Percentiles rank a stretch among this genome's conserved stretches.
Evolutionary conservation across 139 green algal species (phyloP).

Genomic region (Micromonas pusilla): DNA sequence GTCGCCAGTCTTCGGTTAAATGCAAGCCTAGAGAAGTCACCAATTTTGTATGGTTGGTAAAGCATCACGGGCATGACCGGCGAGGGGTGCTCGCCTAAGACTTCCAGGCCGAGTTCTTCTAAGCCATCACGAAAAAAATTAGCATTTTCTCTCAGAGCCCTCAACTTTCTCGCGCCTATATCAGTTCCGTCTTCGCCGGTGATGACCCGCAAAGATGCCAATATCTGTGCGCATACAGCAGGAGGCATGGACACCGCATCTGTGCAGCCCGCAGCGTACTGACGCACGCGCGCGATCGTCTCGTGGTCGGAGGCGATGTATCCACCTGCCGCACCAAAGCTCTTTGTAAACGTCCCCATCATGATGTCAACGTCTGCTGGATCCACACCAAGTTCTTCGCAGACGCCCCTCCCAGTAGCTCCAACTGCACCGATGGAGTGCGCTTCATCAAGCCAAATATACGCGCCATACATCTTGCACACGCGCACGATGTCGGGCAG

Average conservation of each 20-base stretch:
- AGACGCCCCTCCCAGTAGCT: slow-evolving; percentile 62
- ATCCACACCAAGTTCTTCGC: slow-evolving; percentile 84
- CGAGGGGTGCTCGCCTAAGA: slow-evolving; percentile 89
- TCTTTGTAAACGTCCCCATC: slow-evolving; percentile 99
- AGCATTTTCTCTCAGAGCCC: slow-evolving; percentile 77
- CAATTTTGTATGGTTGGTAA: slow-evolving; percentile 79
- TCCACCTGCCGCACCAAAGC: slow-evolving; percentile 90
- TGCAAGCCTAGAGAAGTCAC: slow-evolving; percentile 62
- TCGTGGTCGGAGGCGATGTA: slow-evolving; percentile 50
- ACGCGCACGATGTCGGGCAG: slow-evolving; percentile 82
- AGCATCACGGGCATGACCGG: slow-evolving; percentile 98
- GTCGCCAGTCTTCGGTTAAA: slow-evolving; percentile 70
- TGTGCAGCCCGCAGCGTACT: slow-evolving; percentile 61
- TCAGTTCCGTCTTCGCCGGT: slow-evolving; percentile 51
- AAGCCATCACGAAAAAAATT: slow-evolving; percentile 86
- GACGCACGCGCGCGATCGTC: slow-evolving; percentile 68
- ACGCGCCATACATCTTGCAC: slow-evolving; percentile 88
- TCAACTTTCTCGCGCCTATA: slow-evolving; percentile 66
- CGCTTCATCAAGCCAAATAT: slow-evolving; percentile 99
- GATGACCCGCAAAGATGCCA: slow-evolving; percentile 69
- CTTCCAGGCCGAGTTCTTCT: slow-evolving; percentile 68
- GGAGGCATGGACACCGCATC: slow-evolving; percentile 85
- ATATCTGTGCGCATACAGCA: slow-evolving; percentile 57
- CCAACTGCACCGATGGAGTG: slow-evolving; percentile 94
- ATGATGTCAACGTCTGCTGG: slow-evolving; percentile 87